Base-by-base conservation (phyloP, 2,329 filamentous ascomycete genomes). In the Sporothrix pseudoabietina region DNA sequence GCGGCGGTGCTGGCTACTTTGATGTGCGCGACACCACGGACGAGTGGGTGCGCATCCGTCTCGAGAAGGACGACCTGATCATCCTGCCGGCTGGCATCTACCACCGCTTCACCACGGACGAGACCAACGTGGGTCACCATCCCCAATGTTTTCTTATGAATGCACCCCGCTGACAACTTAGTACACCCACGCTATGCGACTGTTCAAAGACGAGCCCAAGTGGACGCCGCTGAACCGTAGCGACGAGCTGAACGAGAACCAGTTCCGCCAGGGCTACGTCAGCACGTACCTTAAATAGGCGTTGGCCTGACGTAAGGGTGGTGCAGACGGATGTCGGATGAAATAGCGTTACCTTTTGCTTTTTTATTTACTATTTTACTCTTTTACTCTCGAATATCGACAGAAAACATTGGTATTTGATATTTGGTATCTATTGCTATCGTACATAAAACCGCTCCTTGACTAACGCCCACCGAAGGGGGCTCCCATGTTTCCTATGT, bases 171-270 rank as follows among this genome's bases (percentile, higher is more conserved):
- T 69, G 14, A 71, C 66, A 16, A 0, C 26, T 66, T 77, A 98
- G 94, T 98, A 95, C 80, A 93, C 97, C 77, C 93, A 97, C 80
- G 96, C 96, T 16, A 95, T 98, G 93, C 89, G 96, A 73, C 86
- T 99, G 70, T 99, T 98, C 88, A 94, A 98, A 84, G 96, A 98
- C 77, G 94, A 98, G 83, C 96, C 96, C 47, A 98, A 98, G 84
- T 99, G 96, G 96, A 98, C 94, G 49, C 92, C 96, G 16, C 83
- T 99, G 77, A 97, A 97, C 84, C 89, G 96, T 73, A 89, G 88
- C 7, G 83, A 85, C 4, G 92, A 95, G 68, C 88, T 97, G 59
- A 94, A 98, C 80, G 81, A 81, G 74, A 99, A 98, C 82, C 83
- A 87, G 71, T 92, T 90, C 81, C 89, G 96, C 74, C 89, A 93